These are phyloP conservation scores for Candida gigantensis DNA, from an alignment of 1,139 yeast species.

Conservation along the genomic window DNA sequence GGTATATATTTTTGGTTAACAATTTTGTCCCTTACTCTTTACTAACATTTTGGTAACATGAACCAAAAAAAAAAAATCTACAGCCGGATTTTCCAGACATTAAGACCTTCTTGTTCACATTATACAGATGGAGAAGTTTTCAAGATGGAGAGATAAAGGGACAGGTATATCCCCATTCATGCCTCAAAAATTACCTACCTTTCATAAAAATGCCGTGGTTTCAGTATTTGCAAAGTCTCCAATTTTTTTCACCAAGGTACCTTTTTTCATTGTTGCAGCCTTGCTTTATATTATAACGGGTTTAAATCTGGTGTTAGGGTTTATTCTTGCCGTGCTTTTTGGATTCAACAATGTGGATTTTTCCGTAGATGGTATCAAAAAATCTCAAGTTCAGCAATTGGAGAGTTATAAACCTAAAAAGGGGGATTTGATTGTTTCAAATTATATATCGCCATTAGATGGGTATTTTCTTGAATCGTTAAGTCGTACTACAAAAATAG, in stretches of 20 bases:
- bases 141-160: slow-evolving; percentile 74
- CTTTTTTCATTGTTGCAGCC: slow-evolving; percentile 25
- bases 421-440: slow-evolving; percentile 50
- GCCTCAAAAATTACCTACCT: slow-evolving; percentile 39
- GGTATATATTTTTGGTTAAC: too few relatives aligned
- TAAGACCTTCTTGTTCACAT: slow-evolving; percentile 1
- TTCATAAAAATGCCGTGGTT: slow-evolving; percentile 8
- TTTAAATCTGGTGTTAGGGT: slow-evolving; percentile 17
- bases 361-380: slow-evolving; percentile 53
- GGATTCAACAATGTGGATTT: slow-evolving; percentile 37
- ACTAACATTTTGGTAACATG: slow-evolving; percentile 1
- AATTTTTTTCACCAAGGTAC: slow-evolving; percentile 27
- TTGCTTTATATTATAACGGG: slow-evolving; percentile 20
- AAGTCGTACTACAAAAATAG: slow-evolving; percentile 22
- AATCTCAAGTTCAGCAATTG: slow-evolving; percentile 37
- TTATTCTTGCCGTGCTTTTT: slow-evolving; percentile 21
- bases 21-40: too few relatives aligned
- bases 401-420: slow-evolving; percentile 37
- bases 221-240: slow-evolving; percentile 15
- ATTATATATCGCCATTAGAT: slow-evolving; percentile 60
- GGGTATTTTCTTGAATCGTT: slow-evolving; percentile 28
- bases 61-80: neutral
- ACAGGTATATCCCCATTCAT: slow-evolving; percentile 82
- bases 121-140: slow-evolving; percentile 65
- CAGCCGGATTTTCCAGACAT: slow-evolving; percentile 4